phyloP scores from a whole-genome alignment of 306 rosid species.

The Trifolium subterraneum region DNA sequence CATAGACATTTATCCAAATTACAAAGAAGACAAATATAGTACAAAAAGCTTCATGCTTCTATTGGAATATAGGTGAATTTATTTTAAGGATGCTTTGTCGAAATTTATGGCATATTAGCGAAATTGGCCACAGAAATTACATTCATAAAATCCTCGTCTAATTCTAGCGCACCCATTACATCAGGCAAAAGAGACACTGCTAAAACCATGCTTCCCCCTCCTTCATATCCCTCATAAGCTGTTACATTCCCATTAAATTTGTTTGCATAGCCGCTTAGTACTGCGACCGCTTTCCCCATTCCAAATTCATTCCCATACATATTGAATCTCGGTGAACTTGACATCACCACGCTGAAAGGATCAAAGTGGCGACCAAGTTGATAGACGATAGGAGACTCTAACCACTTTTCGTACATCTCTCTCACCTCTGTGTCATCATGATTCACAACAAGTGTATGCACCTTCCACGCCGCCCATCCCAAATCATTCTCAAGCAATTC shows the following conservation, averaged over 20 bases:
- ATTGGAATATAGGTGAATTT: too few relatives aligned
- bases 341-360: constrained; percentile 45
- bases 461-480: constrained; percentile 67
- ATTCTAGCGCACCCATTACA: too few relatives aligned
- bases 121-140: too few relatives aligned
- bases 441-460: constrained; percentile 52
- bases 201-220: constrained; percentile 69
- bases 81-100: too few relatives aligned
- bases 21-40: too few relatives aligned
- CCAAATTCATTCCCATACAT: constrained; percentile 72
- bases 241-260: constrained; percentile 58
- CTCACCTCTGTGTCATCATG: constrained; percentile 31
- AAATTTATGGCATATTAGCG: too few relatives aligned
- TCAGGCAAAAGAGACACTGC: constrained; percentile 51
- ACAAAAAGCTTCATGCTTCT: too few relatives aligned
- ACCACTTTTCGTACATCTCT: constrained; percentile 29
- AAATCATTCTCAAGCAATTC: constrained; percentile 50
- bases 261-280: constrained; percentile 58
- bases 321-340: constrained; percentile 65
- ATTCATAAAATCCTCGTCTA: too few relatives aligned
- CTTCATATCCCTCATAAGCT: constrained; percentile 51
- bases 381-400: constrained; percentile 34
- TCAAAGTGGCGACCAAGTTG: constrained; percentile 4
- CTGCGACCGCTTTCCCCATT: constrained; percentile 68
- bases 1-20: too few relatives aligned